phyloP scores from a whole-genome alignment of 2,329 filamentous ascomycete genomes.

The Dactylonectria macrodidyma region DNA sequence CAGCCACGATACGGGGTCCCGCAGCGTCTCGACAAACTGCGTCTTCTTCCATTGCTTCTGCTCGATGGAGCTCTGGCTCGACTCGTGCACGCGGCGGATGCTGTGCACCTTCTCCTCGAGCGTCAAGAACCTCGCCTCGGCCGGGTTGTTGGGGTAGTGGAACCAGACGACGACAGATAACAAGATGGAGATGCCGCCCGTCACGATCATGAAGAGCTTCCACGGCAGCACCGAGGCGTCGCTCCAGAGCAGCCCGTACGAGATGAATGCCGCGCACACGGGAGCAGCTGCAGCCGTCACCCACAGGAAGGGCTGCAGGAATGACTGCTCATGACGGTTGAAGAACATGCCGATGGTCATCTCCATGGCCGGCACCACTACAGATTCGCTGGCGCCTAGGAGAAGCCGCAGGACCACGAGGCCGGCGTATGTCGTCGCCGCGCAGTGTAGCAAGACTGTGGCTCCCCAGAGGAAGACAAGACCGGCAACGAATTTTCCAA shows the following conservation, averaged over 20 bases:
- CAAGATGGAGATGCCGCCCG: slow-evolving; percentile 53
- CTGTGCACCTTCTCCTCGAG: slow-evolving; percentile 59
- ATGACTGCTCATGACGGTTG: slow-evolving; percentile 51
- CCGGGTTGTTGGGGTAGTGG: slow-evolving; percentile 56
- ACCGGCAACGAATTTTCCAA: slow-evolving; percentile 54
- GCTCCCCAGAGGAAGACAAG: slow-evolving; percentile 54
- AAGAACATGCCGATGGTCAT: slow-evolving; percentile 59
- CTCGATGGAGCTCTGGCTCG: slow-evolving; percentile 55
- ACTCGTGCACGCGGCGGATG: slow-evolving; percentile 50
- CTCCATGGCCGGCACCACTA: slow-evolving; percentile 57
- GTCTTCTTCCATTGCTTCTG: slow-evolving; percentile 54
- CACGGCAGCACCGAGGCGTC: slow-evolving; percentile 51
- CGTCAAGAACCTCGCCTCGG: slow-evolving; percentile 55
- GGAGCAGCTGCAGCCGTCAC: slow-evolving; percentile 52
- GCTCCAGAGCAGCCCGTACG: slow-evolving; percentile 58
- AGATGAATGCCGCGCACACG: slow-evolving; percentile 56
- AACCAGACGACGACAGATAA: slow-evolving; percentile 54
- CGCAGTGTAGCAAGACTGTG: slow-evolving; percentile 56
- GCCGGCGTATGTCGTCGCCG: slow-evolving; percentile 53
- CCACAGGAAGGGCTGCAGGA: slow-evolving; percentile 53
- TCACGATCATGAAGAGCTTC: slow-evolving; percentile 58
- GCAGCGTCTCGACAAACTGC: slow-evolving; percentile 49
- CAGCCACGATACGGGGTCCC: slow-evolving; percentile 51
- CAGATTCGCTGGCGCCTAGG: slow-evolving; percentile 54
- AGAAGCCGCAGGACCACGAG: slow-evolving; percentile 55